Conservation (phyloP, 768 basidiomycete species). For the Piloderma croceum region DNA sequence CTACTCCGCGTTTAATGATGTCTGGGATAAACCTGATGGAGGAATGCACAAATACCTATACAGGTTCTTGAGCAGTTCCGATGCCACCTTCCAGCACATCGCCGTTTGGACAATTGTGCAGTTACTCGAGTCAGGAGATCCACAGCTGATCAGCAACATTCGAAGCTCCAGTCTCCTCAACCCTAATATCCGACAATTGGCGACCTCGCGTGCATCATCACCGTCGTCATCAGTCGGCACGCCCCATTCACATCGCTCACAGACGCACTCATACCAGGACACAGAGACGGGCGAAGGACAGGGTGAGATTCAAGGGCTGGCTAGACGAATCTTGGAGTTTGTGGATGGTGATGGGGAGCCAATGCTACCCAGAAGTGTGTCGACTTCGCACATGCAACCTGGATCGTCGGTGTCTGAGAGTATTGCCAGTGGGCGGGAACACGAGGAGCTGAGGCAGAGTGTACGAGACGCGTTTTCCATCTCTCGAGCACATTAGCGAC, state of each 20-base stretch:
- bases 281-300: conserved; percentile 85
- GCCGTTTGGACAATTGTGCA: conserved; percentile 99
- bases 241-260: conserved; percentile 64
- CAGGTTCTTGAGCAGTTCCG: conserved; percentile 87
- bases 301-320: conserved; percentile 84
- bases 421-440: conserved; percentile 49
- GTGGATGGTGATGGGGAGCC: conserved; percentile 68
- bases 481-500: conserved; percentile 37
- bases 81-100: conserved; percentile 98
- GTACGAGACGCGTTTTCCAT: conserved; percentile 76
- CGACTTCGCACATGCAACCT: conserved; percentile 62
- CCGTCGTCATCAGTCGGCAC: conserved; percentile 72
- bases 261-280: conserved; percentile 68
- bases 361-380: conserved; percentile 52
- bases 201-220: conserved; percentile 63
- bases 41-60: conserved; percentile 94
- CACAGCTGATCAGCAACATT: conserved; percentile 85
- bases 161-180: conserved; percentile 76
- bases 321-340: conserved; percentile 80
- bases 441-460: conserved; percentile 76
- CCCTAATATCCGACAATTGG: conserved; percentile 81
- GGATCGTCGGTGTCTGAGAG: conserved; percentile 64
- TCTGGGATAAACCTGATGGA: conserved; percentile 97
- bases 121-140: conserved; percentile 93
- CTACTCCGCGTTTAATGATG: conserved; percentile 94